These are phyloP conservation scores for Marvania coccoides DNA, from an alignment of 139 green algal genomes.

Conservation along the genomic window DNA sequence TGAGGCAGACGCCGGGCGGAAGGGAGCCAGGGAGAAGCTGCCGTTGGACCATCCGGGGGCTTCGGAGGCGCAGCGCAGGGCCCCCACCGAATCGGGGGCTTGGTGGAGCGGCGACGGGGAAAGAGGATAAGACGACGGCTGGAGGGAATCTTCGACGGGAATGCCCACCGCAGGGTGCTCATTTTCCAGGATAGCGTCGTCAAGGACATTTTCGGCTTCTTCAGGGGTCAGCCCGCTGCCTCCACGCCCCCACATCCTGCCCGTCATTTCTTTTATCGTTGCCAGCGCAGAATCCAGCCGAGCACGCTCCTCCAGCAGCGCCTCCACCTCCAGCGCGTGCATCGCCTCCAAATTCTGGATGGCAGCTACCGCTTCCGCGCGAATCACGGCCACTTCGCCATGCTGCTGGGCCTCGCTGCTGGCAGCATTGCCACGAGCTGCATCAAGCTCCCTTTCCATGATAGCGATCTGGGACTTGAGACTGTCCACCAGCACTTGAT, in stretches of 20 bases:
- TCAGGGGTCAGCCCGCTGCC: neutral
- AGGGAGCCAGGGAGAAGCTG: no score
- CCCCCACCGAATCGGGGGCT: no score
- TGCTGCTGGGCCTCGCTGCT: neutral
- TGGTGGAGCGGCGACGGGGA: no score
- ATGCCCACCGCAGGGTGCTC: no score
- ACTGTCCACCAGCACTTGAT: neutral
- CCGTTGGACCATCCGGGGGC: no score
- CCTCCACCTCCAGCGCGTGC: neutral
- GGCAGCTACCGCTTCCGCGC: neutral
- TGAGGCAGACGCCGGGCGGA: no score
- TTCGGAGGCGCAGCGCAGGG: no score
- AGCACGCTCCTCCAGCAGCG: constrained; percentile 5
- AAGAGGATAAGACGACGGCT: no score
- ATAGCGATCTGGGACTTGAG: neutral
- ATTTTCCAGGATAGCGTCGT: neutral
- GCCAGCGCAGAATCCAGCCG: constrained; percentile 12
- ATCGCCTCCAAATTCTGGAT: neutral
- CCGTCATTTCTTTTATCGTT: constrained; percentile 16
- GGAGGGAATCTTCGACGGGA: no score
- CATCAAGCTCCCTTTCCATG: neutral
- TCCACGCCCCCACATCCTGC: neutral
- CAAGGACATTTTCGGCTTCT: neutral
- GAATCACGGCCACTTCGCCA: neutral
- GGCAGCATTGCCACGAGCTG: no score